phyloP scores from a whole-genome alignment of 768 basidiomycete genomes.

The Mycena floridula region DNA sequence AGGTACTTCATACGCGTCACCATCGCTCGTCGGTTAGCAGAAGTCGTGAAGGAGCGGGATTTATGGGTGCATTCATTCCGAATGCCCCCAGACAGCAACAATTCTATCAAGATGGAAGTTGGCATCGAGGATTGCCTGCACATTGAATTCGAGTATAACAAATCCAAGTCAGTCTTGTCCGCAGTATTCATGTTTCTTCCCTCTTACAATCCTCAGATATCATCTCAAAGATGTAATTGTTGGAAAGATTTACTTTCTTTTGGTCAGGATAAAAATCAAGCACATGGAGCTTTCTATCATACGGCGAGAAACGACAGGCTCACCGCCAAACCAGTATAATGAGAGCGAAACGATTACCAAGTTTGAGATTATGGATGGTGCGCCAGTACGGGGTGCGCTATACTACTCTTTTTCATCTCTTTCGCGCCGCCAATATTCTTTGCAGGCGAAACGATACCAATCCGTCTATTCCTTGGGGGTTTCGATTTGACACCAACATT shows the following conservation, averaged over 20 bases:
- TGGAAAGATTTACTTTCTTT: conserved; percentile 98
- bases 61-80: conserved; percentile 98
- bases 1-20: conserved; percentile 93
- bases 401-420: too few relatives aligned
- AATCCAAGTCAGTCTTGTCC: conserved; percentile 74
- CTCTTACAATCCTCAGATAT: conserved; percentile 51
- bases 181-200: neutral
- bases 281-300: conserved; percentile 99
- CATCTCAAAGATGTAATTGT: conserved; percentile 99
- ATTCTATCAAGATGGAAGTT: conserved; percentile 99
- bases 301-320: conserved; percentile 92
- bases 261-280: conserved; percentile 99
- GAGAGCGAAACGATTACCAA: conserved; percentile 99
- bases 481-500: conserved; percentile 99
- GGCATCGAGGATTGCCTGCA: conserved; percentile 99
- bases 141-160: conserved; percentile 99
- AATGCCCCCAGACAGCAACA: conserved; percentile 97
- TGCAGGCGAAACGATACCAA: conserved; percentile 94
- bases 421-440: neutral
- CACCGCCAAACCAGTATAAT: conserved; percentile 98
- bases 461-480: conserved; percentile 94
- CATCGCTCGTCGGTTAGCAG: conserved; percentile 87
- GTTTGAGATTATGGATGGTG: conserved; percentile 99
- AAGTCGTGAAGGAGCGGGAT: conserved; percentile 89
- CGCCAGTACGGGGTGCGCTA: conserved; percentile 84